A percentile compares a stretch with the other conserved stretches of the same genome.
Conservation (phyloP, 192 early-diverging fungal genomes). For the Umbelopsis sp. region DNA sequence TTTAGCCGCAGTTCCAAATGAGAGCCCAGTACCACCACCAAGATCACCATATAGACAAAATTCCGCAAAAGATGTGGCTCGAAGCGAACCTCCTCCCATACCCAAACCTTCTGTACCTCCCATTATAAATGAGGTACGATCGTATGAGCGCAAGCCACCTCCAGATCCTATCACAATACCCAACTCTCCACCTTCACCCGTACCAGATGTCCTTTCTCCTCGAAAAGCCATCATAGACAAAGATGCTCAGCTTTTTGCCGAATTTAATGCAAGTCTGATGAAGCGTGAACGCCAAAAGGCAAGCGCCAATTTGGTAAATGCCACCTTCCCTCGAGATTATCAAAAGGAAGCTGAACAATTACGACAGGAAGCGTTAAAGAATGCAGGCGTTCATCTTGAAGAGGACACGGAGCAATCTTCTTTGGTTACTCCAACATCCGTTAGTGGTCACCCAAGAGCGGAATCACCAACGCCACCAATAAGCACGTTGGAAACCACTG, state of each 20-base stretch:
- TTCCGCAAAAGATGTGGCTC: conserved; percentile 14
- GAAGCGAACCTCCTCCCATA: neutral
- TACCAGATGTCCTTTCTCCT: conserved; percentile 2
- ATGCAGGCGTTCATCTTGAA: neutral
- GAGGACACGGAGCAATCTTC: neutral
- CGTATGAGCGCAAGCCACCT: neutral
- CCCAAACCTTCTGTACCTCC: neutral
- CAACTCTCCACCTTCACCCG: conserved; percentile 8
- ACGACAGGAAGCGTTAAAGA: neutral
- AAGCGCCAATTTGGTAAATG: neutral
- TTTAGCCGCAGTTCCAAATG: neutral
- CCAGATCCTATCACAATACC: neutral
- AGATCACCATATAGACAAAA: conserved; percentile 34
- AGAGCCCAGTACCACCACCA: conserved; percentile 24
- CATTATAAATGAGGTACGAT: neutral
- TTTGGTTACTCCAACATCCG: neutral
- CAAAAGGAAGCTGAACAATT: neutral
- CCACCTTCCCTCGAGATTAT: neutral
- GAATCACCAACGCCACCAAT: neutral
- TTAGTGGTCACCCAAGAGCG: neutral
- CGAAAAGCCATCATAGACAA: conserved; percentile 20
- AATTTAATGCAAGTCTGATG: neutral
- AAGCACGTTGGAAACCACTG: neutral
- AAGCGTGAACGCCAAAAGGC: neutral
- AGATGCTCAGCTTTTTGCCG: conserved; percentile 21